Base-by-base conservation (phyloP, 352 stramenopile genomes). In the Lagenidium sp. region DNA sequence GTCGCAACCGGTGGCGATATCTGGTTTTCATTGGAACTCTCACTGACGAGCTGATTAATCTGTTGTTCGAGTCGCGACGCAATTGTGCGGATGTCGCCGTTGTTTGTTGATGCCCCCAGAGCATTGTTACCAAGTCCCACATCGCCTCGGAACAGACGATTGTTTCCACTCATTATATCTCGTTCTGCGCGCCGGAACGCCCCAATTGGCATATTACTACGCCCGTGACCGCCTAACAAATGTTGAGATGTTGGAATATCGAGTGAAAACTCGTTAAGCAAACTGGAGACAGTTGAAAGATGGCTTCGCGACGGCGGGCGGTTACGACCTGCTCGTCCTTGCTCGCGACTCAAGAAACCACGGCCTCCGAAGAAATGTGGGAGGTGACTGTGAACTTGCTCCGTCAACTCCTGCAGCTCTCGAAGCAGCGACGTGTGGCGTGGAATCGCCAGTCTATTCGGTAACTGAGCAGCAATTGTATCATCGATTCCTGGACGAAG, bases 261-360 rank as follows among this genome's bases (percentile, higher is more conserved):
- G 13, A 92, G 53, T 6, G 80, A 88, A 45, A 92, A 89, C 28
- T 92, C 80, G 24, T 73, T 90, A 15, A 92, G 55, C 23, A 92
- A 36, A 40, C 88, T 86, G 0, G 77, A 87, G 4, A 89, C 65
- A 11, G 76, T 59, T 25, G 77, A 83, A 37, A 87, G 53, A 15
- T 72, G 65, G 42, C 75, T 89, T 50, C 73, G 46, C 46, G 80
- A 60, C 55, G 75, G 72, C 11, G 77, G 77, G 25, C 67, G 60
- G 25, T 55, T 50, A 25, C 74, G 69, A 3, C 70, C 63, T 7
- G 73, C 65, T 18, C 55, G 68, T 19, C 68, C 65, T 19, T 85
- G 30, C 12, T 86, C 70, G 13, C 68, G 69, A 13, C 60, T 59
- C 12, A 78, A 20, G 1, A 57, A 40, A 0, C 40, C 43, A 18